Base-by-base conservation (phyloP, 1,284 basidiomycete genomes). In the Puccinia triticina region DNA sequence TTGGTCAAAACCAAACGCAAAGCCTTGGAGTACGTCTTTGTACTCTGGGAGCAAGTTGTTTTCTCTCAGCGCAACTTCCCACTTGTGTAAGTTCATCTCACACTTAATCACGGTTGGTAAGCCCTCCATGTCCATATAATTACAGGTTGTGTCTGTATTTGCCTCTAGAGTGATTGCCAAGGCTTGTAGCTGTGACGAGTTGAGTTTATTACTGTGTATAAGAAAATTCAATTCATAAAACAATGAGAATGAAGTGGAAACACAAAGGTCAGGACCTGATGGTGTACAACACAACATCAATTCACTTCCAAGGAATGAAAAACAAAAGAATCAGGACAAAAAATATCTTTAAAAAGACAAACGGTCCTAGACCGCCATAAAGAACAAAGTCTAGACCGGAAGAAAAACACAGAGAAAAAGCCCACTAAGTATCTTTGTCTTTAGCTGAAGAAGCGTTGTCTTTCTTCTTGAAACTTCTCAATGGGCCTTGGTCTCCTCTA, bases 1-100 rank as follows among this genome's bases (percentile, higher is more conserved):
- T 77, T 77, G 75, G 18, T 26, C 1, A 32, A 77, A 77, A 11
- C 75, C 75, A 12, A 61, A 21, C n/a, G 14, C 34, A 23, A 77
- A 77, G 46, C 59, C 55, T 2, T 29, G 8, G 16, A 77, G 4
- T 11, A 77, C 40, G 29, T 61, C 43, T 46, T 64, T 3, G 32
- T 77, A 77, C 2, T 77, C 34, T 7, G 8, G 16, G 0, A 57
- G 32, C 34, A 77, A 40, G 7, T 21, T 23, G 21, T 40, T 29
- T 46, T 16, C 0, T 46, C 16, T 64, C n/a, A 77, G 29, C 4
- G 43, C 32, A 77, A n/a, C 21, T 66, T 77, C 59, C 64, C 66
- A 10, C 61, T 23, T 2, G 53, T 59, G 0, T n/a, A n/a, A n/a
- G n/a, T n/a, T n/a, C n/a, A n/a, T n/a, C n/a, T n/a, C n/a, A n/a